phyloP scores from a whole-genome alignment of 176 grass and related monocot species.

The Poa pratensis region DNA sequence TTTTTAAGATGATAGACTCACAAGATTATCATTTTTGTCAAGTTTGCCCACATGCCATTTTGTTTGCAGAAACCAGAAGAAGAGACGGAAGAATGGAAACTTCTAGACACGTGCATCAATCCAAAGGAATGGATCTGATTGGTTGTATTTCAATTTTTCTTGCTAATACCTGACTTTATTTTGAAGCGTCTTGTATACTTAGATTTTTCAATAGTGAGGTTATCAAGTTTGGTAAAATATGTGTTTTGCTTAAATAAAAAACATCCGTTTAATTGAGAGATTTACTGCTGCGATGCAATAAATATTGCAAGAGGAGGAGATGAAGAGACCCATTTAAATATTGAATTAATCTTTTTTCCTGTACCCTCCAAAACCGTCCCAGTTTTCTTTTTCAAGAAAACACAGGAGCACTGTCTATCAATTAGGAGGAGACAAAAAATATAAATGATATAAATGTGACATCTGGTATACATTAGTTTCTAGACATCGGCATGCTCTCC shows the following conservation, averaged over 20 bases:
- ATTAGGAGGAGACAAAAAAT: no score
- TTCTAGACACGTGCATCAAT: slow-evolving; percentile 86
- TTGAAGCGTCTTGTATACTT: background rate
- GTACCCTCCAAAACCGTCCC: no score
- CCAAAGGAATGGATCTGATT: slow-evolving; percentile 90
- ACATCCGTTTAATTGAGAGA: background rate
- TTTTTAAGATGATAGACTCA: background rate
- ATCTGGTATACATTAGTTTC: no score
- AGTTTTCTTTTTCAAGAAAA: no score
- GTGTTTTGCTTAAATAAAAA: no score
- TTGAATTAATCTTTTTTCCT: background rate
- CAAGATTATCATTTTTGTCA: background rate
- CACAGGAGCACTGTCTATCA: no score
- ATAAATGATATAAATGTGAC: no score
- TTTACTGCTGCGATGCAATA: background rate
- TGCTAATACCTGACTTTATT: background rate
- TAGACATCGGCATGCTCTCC: no score
- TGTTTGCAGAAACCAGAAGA: slow-evolving; percentile 70
- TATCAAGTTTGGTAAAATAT: background rate
- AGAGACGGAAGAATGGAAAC: slow-evolving; percentile 92
- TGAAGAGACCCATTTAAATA: background rate
- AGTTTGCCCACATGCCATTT: slow-evolving; percentile 25
- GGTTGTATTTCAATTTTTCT: background rate
- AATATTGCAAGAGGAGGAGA: background rate
- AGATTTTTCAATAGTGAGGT: background rate